Conservation (phyloP, 1,284 basidiomycete genomes). For the Pascua sp. region DNA sequence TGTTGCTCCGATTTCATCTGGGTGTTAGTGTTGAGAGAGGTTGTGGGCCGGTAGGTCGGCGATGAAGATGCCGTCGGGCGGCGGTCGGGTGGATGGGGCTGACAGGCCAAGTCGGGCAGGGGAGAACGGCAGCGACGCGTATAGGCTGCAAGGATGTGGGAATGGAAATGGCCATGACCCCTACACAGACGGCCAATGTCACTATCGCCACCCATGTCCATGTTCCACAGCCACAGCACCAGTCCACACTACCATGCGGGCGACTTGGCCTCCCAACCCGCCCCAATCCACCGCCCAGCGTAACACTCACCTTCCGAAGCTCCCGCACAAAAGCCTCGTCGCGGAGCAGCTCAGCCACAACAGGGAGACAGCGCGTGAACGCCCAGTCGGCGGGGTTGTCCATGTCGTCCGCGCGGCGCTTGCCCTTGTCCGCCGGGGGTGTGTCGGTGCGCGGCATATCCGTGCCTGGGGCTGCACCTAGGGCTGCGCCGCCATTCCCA, state of each 20-base stretch:
- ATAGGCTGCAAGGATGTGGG: too few species aligned
- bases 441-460: background rate
- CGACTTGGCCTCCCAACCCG: background rate
- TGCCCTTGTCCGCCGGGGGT: slow-evolving; percentile 12
- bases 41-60: too few species aligned
- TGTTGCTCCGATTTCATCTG: slow-evolving; percentile 47
- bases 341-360: slow-evolving; percentile 31
- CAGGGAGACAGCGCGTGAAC: slow-evolving; percentile 37
- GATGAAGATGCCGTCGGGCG: too few species aligned
- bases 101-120: too few species aligned
- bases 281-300: background rate
- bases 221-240: background rate
- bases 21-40: slow-evolving; percentile 5
- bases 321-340: slow-evolving; percentile 38
- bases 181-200: too few species aligned
- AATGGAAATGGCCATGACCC: too few species aligned
- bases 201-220: background rate
- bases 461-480: background rate
- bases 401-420: slow-evolving; percentile 10
- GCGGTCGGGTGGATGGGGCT: too few species aligned
- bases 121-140: background rate
- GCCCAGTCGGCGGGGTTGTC: slow-evolving; percentile 9
- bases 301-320: slow-evolving; percentile 32
- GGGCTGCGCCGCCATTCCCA: background rate
- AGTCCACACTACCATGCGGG: background rate